phyloP scores from a whole-genome alignment of 345 rosid genomes.

The Syzygium oleosum region DNA sequence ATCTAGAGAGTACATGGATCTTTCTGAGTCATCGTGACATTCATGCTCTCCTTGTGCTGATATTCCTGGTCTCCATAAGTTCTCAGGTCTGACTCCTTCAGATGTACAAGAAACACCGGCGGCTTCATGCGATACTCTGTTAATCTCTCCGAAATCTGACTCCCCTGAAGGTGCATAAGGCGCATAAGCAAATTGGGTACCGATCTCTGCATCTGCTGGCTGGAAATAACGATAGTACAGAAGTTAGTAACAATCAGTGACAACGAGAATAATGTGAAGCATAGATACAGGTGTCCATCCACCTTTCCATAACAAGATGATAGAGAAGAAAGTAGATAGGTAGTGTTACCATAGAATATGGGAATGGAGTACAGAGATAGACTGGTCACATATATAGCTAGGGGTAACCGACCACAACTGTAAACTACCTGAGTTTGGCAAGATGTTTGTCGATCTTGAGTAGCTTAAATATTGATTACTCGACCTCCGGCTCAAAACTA shows the following conservation, averaged over 20 bases:
- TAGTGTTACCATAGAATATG: neutral
- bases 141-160: slow-evolving; percentile 31
- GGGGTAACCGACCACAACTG: neutral
- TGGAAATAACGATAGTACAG: neutral
- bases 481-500: neutral
- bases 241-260: neutral
- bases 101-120: slow-evolving; percentile 15
- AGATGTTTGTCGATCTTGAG: neutral
- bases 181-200: slow-evolving; percentile 36
- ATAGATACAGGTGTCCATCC: neutral
- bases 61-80: slow-evolving; percentile 52
- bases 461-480: neutral
- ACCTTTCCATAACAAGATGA: neutral
- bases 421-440: neutral
- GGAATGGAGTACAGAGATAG: neutral
- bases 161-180: slow-evolving; percentile 51
- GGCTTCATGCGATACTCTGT: slow-evolving; percentile 27
- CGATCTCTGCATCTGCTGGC: slow-evolving; percentile 49
- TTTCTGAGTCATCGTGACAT: slow-evolving; percentile 16
- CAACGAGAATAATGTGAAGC: neutral
- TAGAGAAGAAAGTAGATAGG: neutral
- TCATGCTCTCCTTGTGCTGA: slow-evolving; percentile 29
- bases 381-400: neutral
- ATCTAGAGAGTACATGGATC: slow-evolving; percentile 27
- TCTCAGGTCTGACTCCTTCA: slow-evolving; percentile 26